phyloP scores from a whole-genome alignment of 2,329 filamentous ascomycete genomes.

The Pestalotiopsis sp. region DNA sequence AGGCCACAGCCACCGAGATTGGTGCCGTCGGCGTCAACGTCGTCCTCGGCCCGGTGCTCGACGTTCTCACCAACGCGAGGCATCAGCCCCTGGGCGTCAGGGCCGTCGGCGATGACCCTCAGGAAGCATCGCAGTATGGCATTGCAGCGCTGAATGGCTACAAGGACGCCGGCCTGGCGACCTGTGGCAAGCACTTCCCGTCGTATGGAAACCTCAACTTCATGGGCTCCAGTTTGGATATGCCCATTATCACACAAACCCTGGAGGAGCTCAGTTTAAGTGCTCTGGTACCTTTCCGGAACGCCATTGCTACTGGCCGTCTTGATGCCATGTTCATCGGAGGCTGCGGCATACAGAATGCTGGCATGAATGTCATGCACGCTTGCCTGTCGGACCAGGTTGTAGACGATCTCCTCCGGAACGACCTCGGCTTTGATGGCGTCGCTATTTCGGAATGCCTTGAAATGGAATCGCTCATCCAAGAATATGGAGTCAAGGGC shows the following conservation, averaged over 20 bases:
- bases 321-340: constrained; percentile 96
- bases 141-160: constrained; percentile 91
- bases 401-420: constrained; percentile 85
- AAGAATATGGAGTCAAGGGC: constrained; percentile 95
- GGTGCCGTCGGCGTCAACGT: constrained; percentile 93
- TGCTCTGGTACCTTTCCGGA: constrained; percentile 87
- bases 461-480: constrained; percentile 94
- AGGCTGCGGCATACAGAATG: constrained; percentile 88
- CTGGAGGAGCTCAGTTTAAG: constrained; percentile 91
- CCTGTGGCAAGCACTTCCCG: constrained; percentile 94
- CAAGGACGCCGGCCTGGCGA: constrained; percentile 85
- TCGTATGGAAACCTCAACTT: constrained; percentile 96
- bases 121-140: constrained; percentile 91
- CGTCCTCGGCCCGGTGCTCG: constrained; percentile 90
- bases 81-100: constrained; percentile 90
- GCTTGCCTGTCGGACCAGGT: constrained; percentile 92
- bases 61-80: constrained; percentile 90
- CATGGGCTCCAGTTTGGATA: constrained; percentile 84
- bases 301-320: constrained; percentile 79
- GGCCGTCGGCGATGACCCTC: constrained; percentile 88
- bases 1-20: constrained; percentile 90
- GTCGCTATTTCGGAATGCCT: constrained; percentile 95
- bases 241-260: constrained; percentile 94
- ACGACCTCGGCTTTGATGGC: constrained; percentile 85
- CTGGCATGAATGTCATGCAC: constrained; percentile 92